Evolutionary conservation across 129 eudicot genomes (phyloP), one percentile per base, ranked within the genome.

Genomic region (Chrysanthemum seticuspe): DNA sequence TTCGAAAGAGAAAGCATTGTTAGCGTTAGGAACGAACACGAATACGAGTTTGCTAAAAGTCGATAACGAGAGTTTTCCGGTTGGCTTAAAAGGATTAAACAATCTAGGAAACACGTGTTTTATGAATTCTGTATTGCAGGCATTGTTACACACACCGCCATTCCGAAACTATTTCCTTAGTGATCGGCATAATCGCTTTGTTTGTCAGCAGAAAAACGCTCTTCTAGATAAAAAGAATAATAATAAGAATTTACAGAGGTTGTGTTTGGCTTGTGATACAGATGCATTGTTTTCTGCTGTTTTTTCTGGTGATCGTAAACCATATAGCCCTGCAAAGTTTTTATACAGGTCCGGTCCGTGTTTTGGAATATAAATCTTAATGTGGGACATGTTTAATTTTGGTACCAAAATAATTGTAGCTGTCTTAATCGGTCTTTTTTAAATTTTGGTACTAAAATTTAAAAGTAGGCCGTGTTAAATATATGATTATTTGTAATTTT

Each of bases 81-180:
- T 79, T 79, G 98, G 98, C 53, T 68, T 94, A 65, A 87, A 91
- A 61, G 98, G 98, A 21, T 79, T 94, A 11, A 87, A 87, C 57
- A 94, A 94, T 84, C 69, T 94, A 1, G 97, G 97, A 13, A 94
- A 83, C 62, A 89, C 98, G 12, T 94, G 97, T 77, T 94, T 94
- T 8, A 89, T 94, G 96, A 94, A 94, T 71, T 94, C 98, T 1
- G 97, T 94, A 15, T 75, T 94, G 83, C 98, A 94, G 76, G 98
- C 97, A 4, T 86, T 94, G 78, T 83, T 94, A 62, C 98, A 89
- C 27, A 88, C 97, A 3, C 92, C 97, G 2, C 98, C 98, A 2
- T 58, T 94, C 29, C 85, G 97, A 68, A 89, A 90, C 71, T 94
- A 85, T 62, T 94, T 90, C 40, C 56, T 94, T 48, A 85, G 97